A percentile compares a stretch with the other conserved stretches of the same genome.
Evolutionary conservation across 2,329 filamentous ascomycete genomes (phyloP).

Genomic region (Paracoccidioides brasiliensis): DNA sequence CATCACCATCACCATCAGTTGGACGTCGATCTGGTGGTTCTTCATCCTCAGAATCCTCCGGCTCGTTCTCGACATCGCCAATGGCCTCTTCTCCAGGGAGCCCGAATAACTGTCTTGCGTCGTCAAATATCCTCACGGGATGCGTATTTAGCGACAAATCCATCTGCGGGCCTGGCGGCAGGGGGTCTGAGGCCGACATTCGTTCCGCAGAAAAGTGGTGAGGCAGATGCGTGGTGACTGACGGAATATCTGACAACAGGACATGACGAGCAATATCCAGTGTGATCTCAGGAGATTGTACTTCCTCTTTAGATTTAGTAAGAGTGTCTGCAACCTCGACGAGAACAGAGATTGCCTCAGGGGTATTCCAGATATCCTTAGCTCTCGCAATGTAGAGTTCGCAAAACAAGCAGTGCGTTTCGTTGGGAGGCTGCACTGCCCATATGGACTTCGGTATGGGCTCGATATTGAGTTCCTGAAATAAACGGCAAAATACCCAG

Average conservation of each 20-base stretch:
- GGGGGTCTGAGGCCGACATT: conserved; percentile 67
- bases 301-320: conserved; percentile 28
- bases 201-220: conserved; percentile 48
- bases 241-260: conserved; percentile 61
- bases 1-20: not conserved
- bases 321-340: conserved; percentile 53
- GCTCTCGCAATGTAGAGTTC: conserved; percentile 63
- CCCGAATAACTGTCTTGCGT: conserved; percentile 1
- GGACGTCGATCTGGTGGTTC: not conserved
- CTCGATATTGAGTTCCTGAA: conserved; percentile 66
- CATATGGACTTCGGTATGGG: conserved; percentile 66
- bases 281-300: conserved; percentile 36
- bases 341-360: conserved; percentile 55
- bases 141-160: not conserved
- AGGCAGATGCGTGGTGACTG: conserved; percentile 58
- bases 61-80: not conserved
- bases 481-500: conserved; percentile 72
- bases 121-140: not conserved
- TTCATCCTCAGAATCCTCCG: not conserved
- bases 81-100: not conserved
- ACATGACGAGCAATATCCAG: conserved; percentile 58
- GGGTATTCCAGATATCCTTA: conserved; percentile 77
- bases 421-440: conserved; percentile 57
- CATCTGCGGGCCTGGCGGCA: conserved; percentile 48
- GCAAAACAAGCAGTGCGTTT: conserved; percentile 54